phyloP scores from a whole-genome alignment of 31 red algal species.

The Pterothamnion heteromorphum region DNA sequence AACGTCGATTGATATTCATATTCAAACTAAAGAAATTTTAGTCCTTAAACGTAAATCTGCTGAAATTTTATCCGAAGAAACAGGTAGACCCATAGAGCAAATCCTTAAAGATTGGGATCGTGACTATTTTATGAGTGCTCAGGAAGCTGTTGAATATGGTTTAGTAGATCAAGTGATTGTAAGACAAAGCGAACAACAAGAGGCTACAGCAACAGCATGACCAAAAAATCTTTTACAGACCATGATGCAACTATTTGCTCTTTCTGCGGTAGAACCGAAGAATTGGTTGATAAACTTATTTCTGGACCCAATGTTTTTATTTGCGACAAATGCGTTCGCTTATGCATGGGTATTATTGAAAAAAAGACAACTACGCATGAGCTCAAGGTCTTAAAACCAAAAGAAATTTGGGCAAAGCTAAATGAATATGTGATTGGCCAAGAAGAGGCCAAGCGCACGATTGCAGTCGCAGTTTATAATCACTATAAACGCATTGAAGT shows the following conservation, averaged over 20 bases:
- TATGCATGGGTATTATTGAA: not conserved
- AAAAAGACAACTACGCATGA: not conserved
- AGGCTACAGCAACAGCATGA: no score
- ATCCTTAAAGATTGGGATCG: constrained; percentile 94
- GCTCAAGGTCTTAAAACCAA: constrained; percentile 2
- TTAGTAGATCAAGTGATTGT: constrained; percentile 94
- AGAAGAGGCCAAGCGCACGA: constrained; percentile 42
- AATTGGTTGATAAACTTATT: not conserved
- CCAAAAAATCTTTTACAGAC: not conserved
- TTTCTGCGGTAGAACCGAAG: not conserved
- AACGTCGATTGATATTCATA: constrained; percentile 96
- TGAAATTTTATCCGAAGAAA: constrained; percentile 86
- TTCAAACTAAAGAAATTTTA: constrained; percentile 97
- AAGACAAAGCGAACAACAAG: constrained; percentile 45
- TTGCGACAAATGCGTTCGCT: not conserved
- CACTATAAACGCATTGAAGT: constrained; percentile 88
- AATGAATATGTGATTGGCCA: constrained; percentile 55
- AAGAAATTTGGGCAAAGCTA: constrained; percentile 29
- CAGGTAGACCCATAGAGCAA: constrained; percentile 79
- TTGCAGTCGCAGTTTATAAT: constrained; percentile 66
- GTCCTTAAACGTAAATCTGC: constrained; percentile 81
- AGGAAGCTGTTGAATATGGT: constrained; percentile 91
- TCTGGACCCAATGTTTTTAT: constrained; percentile 4
- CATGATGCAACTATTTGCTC: not conserved
- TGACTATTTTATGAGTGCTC: constrained; percentile 97